Evolutionary conservation across 371 early-diverging fungal species (phyloP).

Genomic region (Capillidium heterosporum): DNA sequence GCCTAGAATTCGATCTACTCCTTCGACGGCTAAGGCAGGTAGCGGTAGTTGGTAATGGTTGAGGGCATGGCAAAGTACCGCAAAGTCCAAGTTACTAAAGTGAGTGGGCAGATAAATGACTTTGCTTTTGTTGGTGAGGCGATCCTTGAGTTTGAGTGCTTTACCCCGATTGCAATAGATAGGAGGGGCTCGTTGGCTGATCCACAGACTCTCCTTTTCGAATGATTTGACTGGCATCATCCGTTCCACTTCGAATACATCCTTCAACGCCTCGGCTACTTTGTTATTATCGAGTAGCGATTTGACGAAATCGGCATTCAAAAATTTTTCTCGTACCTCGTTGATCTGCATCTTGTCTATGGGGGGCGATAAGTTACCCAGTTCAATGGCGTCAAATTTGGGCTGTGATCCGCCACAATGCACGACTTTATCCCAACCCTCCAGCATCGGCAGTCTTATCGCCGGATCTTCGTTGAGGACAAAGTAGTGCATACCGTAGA

Average conservation of each 20-base stretch:
- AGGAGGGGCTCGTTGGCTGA: neutral
- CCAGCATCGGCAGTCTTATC: slow-evolving; percentile 16
- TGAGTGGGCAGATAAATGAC: slow-evolving; percentile 4
- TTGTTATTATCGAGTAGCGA: too few relatives aligned
- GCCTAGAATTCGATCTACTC: neutral
- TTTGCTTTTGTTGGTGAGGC: neutral
- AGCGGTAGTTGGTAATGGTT: neutral
- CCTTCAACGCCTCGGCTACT: neutral
- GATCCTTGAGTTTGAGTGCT: neutral
- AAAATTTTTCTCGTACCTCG: neutral
- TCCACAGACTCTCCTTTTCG: neutral
- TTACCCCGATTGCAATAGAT: neutral
- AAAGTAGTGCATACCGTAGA: slow-evolving; percentile 25
- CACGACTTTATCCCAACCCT: slow-evolving; percentile 23
- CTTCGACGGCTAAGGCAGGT: neutral
- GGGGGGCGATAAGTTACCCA: neutral
- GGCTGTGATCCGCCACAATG: slow-evolving; percentile 6
- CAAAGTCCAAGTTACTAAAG: neutral
- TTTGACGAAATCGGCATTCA: neutral
- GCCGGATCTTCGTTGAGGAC: slow-evolving; percentile 16
- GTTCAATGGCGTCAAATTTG: neutral
- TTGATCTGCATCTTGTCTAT: neutral
- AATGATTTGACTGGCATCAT: neutral
- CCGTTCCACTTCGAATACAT: neutral
- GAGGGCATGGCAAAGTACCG: neutral